Percentiles rank a stretch among this genome's conserved stretches.
These are phyloP conservation scores for Pseudogymnoascus pannorum DNA, from an alignment of 2,329 filamentous ascomycete species.

Conservation along the genomic window DNA sequence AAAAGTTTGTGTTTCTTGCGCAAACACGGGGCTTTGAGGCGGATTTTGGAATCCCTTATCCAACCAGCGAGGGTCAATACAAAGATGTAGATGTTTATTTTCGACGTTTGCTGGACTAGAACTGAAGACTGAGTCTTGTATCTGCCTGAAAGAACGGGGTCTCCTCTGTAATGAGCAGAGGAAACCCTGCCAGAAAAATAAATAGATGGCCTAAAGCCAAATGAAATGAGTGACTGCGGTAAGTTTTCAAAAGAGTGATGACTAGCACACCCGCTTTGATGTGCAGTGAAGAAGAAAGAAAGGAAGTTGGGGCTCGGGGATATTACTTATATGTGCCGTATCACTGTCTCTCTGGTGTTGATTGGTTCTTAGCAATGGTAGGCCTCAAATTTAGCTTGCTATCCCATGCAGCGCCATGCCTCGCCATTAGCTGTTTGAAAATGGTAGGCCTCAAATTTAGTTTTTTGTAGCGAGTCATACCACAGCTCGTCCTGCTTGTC, in stretches of 20 bases:
- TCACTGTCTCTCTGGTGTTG: background rate
- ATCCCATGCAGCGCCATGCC: background rate
- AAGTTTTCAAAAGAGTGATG: background rate
- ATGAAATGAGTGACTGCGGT: background rate
- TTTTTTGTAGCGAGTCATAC: background rate
- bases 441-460: background rate
- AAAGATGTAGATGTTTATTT: background rate
- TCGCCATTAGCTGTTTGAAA: background rate
- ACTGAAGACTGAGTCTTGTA: background rate
- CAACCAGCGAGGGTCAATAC: background rate
- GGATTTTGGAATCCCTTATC: background rate
- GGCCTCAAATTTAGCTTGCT: constrained; percentile 1
- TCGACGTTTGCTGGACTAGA: constrained; percentile 2
- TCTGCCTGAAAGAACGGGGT: background rate
- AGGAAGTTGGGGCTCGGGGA: background rate
- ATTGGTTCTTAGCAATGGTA: background rate
- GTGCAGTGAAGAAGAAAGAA: background rate
- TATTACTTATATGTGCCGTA: background rate
- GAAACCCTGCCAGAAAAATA: background rate
- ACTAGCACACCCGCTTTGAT: background rate
- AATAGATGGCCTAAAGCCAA: background rate
- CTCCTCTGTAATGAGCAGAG: background rate
- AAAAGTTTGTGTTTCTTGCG: background rate
- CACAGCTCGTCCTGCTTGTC: background rate
- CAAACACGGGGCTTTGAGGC: background rate